Percentiles rank a stretch among this genome's conserved stretches.
phyloP scores from a whole-genome alignment of 495 filamentous ascomycete genomes.

The Niebla homalea region DNA sequence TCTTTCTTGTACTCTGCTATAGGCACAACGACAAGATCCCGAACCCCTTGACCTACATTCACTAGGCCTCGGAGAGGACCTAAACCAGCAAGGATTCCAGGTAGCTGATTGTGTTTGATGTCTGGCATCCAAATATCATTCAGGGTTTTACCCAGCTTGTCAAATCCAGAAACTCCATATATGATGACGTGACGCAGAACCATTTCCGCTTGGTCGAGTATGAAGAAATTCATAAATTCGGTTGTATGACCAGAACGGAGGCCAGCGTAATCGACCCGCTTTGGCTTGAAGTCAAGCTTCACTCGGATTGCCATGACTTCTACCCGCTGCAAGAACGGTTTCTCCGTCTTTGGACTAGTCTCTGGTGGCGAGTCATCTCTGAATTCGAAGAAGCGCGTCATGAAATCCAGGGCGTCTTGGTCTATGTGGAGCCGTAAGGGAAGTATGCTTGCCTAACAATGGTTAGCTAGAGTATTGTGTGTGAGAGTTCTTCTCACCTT shows the following conservation, averaged over 20 bases:
- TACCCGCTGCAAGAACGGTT: conserved; percentile 79
- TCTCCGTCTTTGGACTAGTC: conserved; percentile 40
- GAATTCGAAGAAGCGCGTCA: conserved; percentile 95
- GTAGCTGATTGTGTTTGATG: conserved; percentile 79
- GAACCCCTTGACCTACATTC: conserved; percentile 76
- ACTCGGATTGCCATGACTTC: conserved; percentile 75
- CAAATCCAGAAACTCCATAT: conserved; percentile 82
- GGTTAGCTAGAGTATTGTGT: conserved; percentile 11
- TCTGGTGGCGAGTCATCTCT: conserved; percentile 56
- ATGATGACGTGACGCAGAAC: conserved; percentile 78
- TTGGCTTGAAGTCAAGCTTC: conserved; percentile 93
- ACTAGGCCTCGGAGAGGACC: conserved; percentile 79
- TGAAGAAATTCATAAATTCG: conserved; percentile 98
- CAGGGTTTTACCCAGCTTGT: conserved; percentile 70
- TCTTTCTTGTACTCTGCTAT: conserved; percentile 89
- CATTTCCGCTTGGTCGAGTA: conserved; percentile 80
- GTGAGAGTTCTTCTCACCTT: conserved; percentile 36
- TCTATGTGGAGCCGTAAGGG: conserved; percentile 91
- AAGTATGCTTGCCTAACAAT: conserved; percentile 53
- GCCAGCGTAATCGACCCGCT: conserved; percentile 86
- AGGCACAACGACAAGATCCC: conserved; percentile 75
- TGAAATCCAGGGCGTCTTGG: conserved; percentile 94
- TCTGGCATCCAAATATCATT: conserved; percentile 98
- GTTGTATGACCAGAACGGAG: conserved; percentile 95
- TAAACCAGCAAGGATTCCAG: conserved; percentile 77